Conservation (phyloP, 495 filamentous ascomycete genomes). For the Aspergillus steynii region DNA sequence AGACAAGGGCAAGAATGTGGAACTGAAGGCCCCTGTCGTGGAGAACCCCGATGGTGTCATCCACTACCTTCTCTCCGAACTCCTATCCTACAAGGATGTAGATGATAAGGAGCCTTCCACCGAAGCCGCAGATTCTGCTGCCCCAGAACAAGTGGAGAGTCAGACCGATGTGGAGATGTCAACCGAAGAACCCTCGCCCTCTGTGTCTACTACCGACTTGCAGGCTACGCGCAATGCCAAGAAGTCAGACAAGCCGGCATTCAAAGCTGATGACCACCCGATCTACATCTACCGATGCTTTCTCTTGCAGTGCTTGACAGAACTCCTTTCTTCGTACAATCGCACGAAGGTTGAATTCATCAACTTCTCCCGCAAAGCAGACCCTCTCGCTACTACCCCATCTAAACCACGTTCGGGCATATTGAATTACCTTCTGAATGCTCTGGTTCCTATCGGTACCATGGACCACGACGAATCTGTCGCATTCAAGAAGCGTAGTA, state of each 20-base stretch:
- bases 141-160: constrained; percentile 35
- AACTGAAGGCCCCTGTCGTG: constrained; percentile 76
- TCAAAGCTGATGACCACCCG: constrained; percentile 91
- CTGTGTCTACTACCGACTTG: constrained; percentile 37
- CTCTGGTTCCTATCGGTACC: constrained; percentile 76
- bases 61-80: constrained; percentile 91
- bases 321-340: constrained; percentile 91
- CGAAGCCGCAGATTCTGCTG: constrained; percentile 49
- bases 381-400: constrained; percentile 79
- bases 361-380: constrained; percentile 90
- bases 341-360: constrained; percentile 97
- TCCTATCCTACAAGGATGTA: constrained; percentile 88
- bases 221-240: constrained; percentile 39
- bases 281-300: constrained; percentile 97
- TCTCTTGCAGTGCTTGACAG: constrained; percentile 87
- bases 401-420: constrained; percentile 92
- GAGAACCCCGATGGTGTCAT: constrained; percentile 95
- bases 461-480: constrained; percentile 74
- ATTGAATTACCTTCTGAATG: constrained; percentile 88
- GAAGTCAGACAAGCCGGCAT: constrained; percentile 72
- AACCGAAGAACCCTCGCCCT: constrained; percentile 38
- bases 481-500: constrained; percentile 74
- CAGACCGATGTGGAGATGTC: constrained; percentile 55
- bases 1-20: constrained; percentile 64
- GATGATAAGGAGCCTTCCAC: constrained; percentile 69